phyloP scores from a whole-genome alignment of 371 early-diverging fungal species.

The Thermomucor indicae-seudaticae region DNA sequence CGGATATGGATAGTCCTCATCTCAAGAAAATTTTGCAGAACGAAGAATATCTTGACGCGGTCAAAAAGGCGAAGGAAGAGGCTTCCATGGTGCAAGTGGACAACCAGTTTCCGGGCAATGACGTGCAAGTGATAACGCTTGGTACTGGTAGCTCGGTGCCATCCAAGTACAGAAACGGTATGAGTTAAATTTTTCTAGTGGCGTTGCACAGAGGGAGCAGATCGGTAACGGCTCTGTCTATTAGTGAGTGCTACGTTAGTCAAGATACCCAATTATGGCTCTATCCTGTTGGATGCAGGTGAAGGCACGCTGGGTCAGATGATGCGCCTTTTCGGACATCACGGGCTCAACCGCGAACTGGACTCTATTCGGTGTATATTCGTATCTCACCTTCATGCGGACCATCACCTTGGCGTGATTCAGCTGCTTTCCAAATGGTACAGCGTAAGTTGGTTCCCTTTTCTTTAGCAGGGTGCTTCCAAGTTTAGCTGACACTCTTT shows the following conservation, averaged over 20 bases:
- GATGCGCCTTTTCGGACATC: slow-evolving; percentile 67
- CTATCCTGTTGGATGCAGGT: slow-evolving; percentile 92
- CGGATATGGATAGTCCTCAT: neutral
- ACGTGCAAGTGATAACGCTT: slow-evolving; percentile 65
- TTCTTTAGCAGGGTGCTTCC: neutral
- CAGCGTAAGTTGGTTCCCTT: neutral
- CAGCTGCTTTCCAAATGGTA: slow-evolving; percentile 48
- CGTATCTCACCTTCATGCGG: slow-evolving; percentile 98
- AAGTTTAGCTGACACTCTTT: neutral
- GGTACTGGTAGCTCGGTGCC: slow-evolving; percentile 98
- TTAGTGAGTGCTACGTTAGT: slow-evolving; percentile 84
- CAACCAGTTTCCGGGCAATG: slow-evolving; percentile 38
- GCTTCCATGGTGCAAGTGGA: slow-evolving; percentile 20
- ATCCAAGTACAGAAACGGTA: slow-evolving; percentile 95
- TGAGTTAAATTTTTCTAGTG: too few species aligned
- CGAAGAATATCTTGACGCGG: slow-evolving; percentile 21
- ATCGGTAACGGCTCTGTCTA: too few species aligned
- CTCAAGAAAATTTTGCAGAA: slow-evolving; percentile 17
- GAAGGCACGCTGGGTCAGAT: slow-evolving; percentile 97
- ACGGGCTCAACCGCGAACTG: slow-evolving; percentile 35
- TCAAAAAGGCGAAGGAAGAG: slow-evolving; percentile 27
- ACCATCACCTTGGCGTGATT: slow-evolving; percentile 96
- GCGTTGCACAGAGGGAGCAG: too few species aligned
- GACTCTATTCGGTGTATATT: slow-evolving; percentile 73
- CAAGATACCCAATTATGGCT: slow-evolving; percentile 55